phyloP scores from a whole-genome alignment of 176 grass and related monocot genomes.

The Saccharum officinarum region DNA sequence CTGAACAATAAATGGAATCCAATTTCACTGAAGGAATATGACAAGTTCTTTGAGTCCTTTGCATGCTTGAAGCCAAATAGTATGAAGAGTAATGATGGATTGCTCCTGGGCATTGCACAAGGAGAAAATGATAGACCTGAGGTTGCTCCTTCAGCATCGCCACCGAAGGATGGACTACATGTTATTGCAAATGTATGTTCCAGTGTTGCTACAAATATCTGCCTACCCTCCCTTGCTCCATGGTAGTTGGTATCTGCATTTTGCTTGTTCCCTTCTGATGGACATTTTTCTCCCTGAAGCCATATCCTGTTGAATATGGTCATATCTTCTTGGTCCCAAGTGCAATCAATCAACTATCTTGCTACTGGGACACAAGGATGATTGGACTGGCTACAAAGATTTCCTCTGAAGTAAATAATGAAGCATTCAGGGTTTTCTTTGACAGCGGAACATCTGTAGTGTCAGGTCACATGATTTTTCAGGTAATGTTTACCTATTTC shows the following conservation, averaged over 20 bases:
- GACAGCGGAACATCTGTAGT: constrained; percentile 35
- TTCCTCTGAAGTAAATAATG: constrained; percentile 62
- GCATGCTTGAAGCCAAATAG: constrained; percentile 32
- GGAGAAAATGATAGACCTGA: constrained; percentile 62
- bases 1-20: constrained; percentile 68
- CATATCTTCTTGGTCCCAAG: constrained; percentile 60
- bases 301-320: constrained; percentile 74
- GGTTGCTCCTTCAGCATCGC: constrained; percentile 45
- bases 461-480: constrained; percentile 43
- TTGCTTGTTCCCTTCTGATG: constrained; percentile 26
- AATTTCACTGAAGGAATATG: constrained; percentile 39
- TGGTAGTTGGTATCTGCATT: constrained; percentile 14
- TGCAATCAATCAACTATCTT: constrained; percentile 33
- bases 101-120: constrained; percentile 61
- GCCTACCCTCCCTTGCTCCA: background rate
- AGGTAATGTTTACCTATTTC: constrained; percentile 42
- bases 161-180: constrained; percentile 52
- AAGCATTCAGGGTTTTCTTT: constrained; percentile 52
- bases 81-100: constrained; percentile 37
- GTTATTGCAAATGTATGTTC: constrained; percentile 66
- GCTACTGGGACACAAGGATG: constrained; percentile 46
- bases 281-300: constrained; percentile 39
- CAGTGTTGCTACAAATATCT: background rate
- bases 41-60: constrained; percentile 18
- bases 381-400: constrained; percentile 49